Evolutionary conservation across 2,329 filamentous ascomycete species (phyloP), one percentile per base, ranked within the genome.

Genomic region (Pyrenophora graminea): DNA sequence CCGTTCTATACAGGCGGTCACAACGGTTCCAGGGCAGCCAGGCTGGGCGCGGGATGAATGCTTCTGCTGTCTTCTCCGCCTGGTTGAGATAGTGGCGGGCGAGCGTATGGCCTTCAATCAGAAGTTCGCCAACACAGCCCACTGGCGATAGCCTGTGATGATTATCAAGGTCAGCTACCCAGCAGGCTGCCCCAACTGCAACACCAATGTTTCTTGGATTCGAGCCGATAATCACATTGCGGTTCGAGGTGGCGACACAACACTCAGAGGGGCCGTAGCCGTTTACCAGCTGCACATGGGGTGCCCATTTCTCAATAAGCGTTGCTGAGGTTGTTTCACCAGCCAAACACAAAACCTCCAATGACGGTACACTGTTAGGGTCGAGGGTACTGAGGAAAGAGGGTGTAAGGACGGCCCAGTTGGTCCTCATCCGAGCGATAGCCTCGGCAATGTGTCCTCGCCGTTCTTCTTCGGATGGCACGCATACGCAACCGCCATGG

Each of bases 91-190:
- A 68, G 10, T 55, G 59, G 10, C 62, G 55, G 7, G 64, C 67
- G 1, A 75, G 55, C 15, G 66, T 78, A 1, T 79, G 79, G 0
- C 82, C 82, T 55, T 85, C 81, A 19, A 86, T 77, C 4, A 84
- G 73, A 2, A 86, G 71, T 61, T 86, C 83, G 8, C 65, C 66
- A 6, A 55, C 40, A n/a, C 10, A 33, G 6, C 59, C 57, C 4
- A 58, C 36, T 1, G 57, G 55, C 9, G 64, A 51, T 3, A 61
- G 42, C 2, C 18, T 21, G 8, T 59, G 32, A 18, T 51, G 39
- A 17, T 59, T 31, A 1, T 43, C 6, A 4, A 31, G 18, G 15
- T 66, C 50, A 0, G 61, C 58, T 12, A 74, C 57, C 71, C 66
- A 70, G 21, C 37, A 77, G 80, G 40, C 77, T 82, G 25, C 79